Evolutionary conservation across 2,329 filamentous ascomycete genomes (phyloP).

Genomic region (Canariomyces notabilis): DNA sequence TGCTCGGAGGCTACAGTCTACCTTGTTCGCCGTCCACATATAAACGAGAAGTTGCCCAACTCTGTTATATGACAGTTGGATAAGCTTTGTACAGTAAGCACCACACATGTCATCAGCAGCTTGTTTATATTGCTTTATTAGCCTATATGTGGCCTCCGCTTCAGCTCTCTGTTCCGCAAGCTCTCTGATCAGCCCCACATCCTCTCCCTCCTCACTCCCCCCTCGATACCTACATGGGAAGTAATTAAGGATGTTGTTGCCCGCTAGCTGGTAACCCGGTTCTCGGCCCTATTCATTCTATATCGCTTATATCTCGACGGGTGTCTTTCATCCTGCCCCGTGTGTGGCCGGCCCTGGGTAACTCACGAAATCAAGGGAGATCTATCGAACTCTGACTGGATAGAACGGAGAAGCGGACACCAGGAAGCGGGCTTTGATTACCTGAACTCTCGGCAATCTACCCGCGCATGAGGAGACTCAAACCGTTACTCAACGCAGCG

Average conservation of each 20-base stretch:
- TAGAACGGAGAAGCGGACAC: too few species aligned
- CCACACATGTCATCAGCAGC: background rate
- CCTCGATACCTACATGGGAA: too few species aligned
- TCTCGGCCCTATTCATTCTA: background rate
- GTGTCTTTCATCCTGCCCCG: background rate
- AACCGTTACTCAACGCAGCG: too few species aligned
- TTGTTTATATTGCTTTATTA: slow-evolving; percentile 16
- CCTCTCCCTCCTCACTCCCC: background rate
- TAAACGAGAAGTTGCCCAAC: background rate
- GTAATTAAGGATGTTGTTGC: background rate
- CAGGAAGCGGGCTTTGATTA: too few species aligned
- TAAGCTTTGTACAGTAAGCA: background rate
- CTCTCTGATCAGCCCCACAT: background rate
- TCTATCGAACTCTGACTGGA: too few species aligned
- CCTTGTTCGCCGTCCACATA: too few species aligned
- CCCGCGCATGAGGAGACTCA: too few species aligned
- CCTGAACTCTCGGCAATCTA: too few species aligned
- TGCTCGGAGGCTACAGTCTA: too few species aligned
- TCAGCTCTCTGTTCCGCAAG: background rate
- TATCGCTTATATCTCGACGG: background rate
- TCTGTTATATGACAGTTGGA: background rate
- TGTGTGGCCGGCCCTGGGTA: background rate
- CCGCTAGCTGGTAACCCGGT: slow-evolving; percentile 12
- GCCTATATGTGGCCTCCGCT: slow-evolving; percentile 6
- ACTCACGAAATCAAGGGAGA: too few species aligned